Evolutionary conservation across 2,329 filamentous ascomycete genomes (phyloP), one percentile per base, ranked within the genome.

Genomic region (Ceratocystis cacaofunesta): DNA sequence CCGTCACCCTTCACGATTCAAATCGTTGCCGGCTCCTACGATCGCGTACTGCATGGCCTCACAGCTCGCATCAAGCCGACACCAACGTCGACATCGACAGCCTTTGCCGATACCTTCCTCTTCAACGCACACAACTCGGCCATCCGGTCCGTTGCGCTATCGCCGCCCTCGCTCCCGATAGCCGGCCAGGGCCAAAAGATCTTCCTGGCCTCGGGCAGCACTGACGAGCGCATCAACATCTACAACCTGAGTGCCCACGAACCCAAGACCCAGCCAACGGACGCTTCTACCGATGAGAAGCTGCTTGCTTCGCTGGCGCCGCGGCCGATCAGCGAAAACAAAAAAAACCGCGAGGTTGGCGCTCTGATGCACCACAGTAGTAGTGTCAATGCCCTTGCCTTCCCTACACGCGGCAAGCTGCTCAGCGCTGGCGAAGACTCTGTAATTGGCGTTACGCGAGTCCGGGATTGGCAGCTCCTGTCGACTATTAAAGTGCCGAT

Each of bases 51-150:
- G 22, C 94, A 99, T 74, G 94, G 94, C 68, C 81, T 96, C 71
- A 90, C 88, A 6, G 91, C 88, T n/a, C 84, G 84, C 1, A 78
- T 95, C 63, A 62, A 69, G 41, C 69, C 73, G 64, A 72, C 79
- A 17, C 43, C 57, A 5, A 79, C 86, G 65, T 69, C 74, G 64
- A 72, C 79, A 17, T 43, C 57, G 8, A 79, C 86, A 65, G 80
- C 85, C 63, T 97, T 96, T 73, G 84, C 89, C 69, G 92, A 97
- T 75, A 92, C 89, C 0, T 99, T 99, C 75, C 83, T 99, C 66
- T 96, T 99, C 82, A 90, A 92, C 72, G 92, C 94, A 15, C 94
- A 99, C 76, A 82, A 85, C 66, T 95, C 92, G 12, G 87, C 94
- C 3, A 90, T 99, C 73, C 88, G 91, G 71, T 95, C 90, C 73